Percentiles rank a stretch among this genome's conserved stretches.
Conservation (phyloP, 208 protist species). For the Leishmania tropica region DNA sequence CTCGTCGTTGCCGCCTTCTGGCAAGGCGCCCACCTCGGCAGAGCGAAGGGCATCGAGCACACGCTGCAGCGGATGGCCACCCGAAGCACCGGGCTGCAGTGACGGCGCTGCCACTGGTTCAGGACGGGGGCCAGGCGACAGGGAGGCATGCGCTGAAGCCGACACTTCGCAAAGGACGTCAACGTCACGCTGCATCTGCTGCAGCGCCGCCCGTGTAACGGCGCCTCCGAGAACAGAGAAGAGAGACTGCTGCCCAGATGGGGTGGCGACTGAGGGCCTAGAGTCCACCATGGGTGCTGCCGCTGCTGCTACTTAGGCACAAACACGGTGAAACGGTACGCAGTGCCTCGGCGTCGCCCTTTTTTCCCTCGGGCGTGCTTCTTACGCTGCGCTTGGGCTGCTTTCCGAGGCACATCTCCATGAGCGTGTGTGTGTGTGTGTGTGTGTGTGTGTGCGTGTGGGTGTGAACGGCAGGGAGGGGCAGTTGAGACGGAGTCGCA, state of each 20-base stretch:
- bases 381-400: neutral
- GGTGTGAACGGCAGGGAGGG: neutral
- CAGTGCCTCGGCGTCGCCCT: neutral
- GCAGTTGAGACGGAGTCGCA: neutral
- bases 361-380: neutral
- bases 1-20: neutral
- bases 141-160: neutral
- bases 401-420: neutral
- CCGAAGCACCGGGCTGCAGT: neutral
- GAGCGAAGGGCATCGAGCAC: conserved; percentile 19
- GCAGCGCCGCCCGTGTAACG: conserved; percentile 42
- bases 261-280: neutral
- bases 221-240: conserved; percentile 35
- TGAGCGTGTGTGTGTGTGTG: neutral
- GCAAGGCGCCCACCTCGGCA: neutral
- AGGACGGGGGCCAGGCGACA: neutral
- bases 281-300: conserved; percentile 1
- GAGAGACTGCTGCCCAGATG: neutral
- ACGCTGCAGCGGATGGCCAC: conserved; percentile 7
- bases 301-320: neutral
- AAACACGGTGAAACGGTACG: neutral
- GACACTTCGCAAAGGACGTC: conserved; percentile 21
- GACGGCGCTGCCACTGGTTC: neutral
- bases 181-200: conserved; percentile 40
- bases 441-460: neutral